phyloP scores from a whole-genome alignment of 768 basidiomycete genomes.

The Hygrocybe coccinea region DNA sequence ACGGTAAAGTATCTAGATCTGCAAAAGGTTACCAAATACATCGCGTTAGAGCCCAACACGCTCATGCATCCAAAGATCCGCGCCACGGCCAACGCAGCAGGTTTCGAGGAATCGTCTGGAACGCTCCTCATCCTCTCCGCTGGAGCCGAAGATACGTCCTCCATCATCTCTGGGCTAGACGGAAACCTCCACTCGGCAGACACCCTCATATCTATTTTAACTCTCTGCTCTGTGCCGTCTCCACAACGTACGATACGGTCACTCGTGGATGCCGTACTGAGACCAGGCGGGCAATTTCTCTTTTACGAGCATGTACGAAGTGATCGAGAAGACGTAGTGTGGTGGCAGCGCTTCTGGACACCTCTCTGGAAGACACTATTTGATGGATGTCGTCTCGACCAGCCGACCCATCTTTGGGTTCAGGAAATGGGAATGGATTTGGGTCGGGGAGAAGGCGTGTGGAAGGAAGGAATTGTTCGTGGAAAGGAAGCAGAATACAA shows the following conservation, averaged over 20 bases:
- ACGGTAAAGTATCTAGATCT: constrained; percentile 56
- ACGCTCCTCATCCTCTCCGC: constrained; percentile 54
- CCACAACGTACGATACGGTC: constrained; percentile 45
- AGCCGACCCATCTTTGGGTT: constrained; percentile 50
- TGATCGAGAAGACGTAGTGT: constrained; percentile 46
- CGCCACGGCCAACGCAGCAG: constrained; percentile 41
- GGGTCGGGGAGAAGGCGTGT: constrained; percentile 36
- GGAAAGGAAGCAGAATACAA: constrained; percentile 48
- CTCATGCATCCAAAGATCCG: constrained; percentile 59
- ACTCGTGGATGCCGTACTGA: constrained; percentile 50
- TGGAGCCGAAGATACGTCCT: constrained; percentile 54
- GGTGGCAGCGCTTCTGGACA: constrained; percentile 74
- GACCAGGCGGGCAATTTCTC: constrained; percentile 59
- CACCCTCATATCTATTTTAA: constrained; percentile 61
- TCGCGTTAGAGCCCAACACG: constrained; percentile 68
- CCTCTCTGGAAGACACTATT: constrained; percentile 59
- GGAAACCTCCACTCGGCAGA: constrained; percentile 37
- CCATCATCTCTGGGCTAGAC: constrained; percentile 40
- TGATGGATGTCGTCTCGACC: constrained; percentile 62
- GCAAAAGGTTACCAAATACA: constrained; percentile 52
- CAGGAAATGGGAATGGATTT: constrained; percentile 27
- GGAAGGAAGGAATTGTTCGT: constrained; percentile 46
- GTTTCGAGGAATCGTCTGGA: constrained; percentile 50
- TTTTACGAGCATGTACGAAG: constrained; percentile 70
- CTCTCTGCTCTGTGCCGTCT: constrained; percentile 59